phyloP scores from a whole-genome alignment of 169 alveolate species.

The Eimeria falciformis region DNA sequence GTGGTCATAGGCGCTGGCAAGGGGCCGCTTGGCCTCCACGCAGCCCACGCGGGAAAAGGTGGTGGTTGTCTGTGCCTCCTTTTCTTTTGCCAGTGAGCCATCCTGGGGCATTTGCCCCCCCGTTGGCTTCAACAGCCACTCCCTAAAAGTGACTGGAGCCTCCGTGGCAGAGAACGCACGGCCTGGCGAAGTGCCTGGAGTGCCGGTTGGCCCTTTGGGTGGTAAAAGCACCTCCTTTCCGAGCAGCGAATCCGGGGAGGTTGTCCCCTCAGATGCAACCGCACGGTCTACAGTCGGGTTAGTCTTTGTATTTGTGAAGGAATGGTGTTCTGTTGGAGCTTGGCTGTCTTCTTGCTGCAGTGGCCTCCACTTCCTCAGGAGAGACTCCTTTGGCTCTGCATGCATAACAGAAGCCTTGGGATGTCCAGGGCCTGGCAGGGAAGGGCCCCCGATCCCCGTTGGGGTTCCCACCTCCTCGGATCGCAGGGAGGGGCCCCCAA shows the following conservation, averaged over 20 bases:
- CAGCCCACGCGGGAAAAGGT: constrained; percentile 9
- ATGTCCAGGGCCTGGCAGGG: too few species aligned
- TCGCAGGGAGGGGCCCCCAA: background rate
- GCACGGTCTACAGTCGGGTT: background rate
- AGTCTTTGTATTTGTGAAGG: background rate
- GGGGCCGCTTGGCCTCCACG: background rate
- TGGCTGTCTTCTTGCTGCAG: background rate
- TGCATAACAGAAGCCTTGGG: too few species aligned
- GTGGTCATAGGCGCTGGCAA: background rate
- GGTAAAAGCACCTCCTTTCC: background rate
- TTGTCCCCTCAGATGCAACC: background rate
- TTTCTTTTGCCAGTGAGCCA: too few species aligned
- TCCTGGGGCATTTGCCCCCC: background rate
- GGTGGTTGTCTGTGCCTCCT: background rate
- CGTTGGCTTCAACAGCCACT: background rate
- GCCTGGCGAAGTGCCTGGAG: background rate
- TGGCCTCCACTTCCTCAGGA: too few species aligned
- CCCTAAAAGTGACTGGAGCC: background rate
- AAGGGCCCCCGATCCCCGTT: background rate
- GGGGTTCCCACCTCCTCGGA: background rate
- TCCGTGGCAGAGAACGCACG: background rate
- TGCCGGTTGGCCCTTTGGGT: background rate
- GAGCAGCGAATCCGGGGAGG: background rate
- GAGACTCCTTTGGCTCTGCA: background rate
- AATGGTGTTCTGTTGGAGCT: background rate